These are phyloP conservation scores for Plasmodium fragile DNA, from an alignment of 169 alveolate genomes.

Conservation along the genomic window DNA sequence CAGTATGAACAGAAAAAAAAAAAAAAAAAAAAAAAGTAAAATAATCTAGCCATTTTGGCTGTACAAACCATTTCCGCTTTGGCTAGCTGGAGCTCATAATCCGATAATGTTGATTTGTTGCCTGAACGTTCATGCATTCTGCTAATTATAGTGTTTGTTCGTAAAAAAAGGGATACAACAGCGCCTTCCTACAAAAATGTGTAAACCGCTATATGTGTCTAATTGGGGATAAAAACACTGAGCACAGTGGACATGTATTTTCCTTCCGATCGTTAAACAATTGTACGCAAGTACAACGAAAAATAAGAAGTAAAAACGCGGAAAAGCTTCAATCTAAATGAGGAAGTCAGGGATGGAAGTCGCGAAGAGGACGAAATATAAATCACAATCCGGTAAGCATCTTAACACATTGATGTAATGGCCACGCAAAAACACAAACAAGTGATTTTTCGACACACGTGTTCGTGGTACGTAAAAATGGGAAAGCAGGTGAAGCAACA, in stretches of 20 bases:
- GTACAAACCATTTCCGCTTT: constrained; percentile 50
- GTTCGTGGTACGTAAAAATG: background rate
- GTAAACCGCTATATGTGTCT: background rate
- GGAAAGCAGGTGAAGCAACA: background rate
- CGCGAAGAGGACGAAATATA: background rate
- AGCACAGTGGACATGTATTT: background rate
- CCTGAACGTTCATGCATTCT: constrained; percentile 44
- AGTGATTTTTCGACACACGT: background rate
- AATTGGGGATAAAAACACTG: background rate
- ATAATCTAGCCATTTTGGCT: constrained; percentile 1
- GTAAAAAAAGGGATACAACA: background rate
- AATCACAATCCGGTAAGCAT: background rate
- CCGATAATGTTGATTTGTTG: constrained; percentile 17
- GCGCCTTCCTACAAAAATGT: background rate
- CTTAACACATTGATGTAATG: background rate
- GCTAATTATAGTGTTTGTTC: background rate
- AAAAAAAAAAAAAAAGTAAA: constrained; percentile 11
- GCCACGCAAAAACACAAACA: background rate
- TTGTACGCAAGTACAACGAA: background rate
- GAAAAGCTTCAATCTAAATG: background rate
- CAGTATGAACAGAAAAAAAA: background rate
- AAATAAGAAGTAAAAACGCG: background rate
- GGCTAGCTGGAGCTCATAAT: constrained; percentile 46
- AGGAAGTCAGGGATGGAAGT: background rate
- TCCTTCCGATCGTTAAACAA: background rate